A percentile compares a stretch with the other conserved stretches of the same genome.
phyloP scores from a whole-genome alignment of 108 stramenopile species.

The Nitzschia inconspicua region DNA sequence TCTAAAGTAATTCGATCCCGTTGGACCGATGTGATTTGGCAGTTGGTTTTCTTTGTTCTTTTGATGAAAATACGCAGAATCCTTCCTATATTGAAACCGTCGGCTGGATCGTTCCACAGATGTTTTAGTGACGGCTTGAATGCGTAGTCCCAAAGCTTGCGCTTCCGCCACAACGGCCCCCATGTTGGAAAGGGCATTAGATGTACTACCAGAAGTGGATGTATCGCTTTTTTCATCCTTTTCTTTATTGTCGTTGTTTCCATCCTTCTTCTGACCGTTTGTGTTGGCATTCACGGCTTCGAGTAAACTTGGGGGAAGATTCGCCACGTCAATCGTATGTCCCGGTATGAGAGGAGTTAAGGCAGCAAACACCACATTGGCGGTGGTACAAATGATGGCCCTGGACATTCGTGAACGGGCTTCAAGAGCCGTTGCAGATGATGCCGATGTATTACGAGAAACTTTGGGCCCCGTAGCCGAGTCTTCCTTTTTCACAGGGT shows the following conservation, averaged over 20 bases:
- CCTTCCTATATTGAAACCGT: constrained; percentile 53
- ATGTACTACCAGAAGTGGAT: not conserved
- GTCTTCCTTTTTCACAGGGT: not conserved
- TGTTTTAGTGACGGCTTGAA: constrained; percentile 39
- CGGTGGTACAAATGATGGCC: constrained; percentile 70
- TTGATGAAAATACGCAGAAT: constrained; percentile 22
- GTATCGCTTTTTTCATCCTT: not conserved
- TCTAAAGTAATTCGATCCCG: not conserved
- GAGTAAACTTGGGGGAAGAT: constrained; percentile 51
- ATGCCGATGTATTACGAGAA: constrained; percentile 50
- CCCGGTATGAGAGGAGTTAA: constrained; percentile 45
- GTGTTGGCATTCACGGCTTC: constrained; percentile 9
- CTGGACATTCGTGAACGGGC: constrained; percentile 44
- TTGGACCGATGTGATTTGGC: not conserved
- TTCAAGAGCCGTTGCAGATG: constrained; percentile 50
- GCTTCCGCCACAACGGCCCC: constrained; percentile 62
- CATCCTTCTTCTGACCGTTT: not conserved
- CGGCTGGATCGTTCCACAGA: constrained; percentile 47
- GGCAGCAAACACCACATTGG: constrained; percentile 51
- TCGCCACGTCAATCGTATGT: constrained; percentile 31
- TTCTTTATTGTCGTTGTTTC: not conserved
- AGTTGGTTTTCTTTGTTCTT: not conserved
- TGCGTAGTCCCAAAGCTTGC: constrained; percentile 49
- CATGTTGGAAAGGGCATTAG: constrained; percentile 43
- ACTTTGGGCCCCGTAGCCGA: constrained; percentile 32